Evolutionary conservation across 768 basidiomycete genomes (phyloP), one percentile per base, ranked within the genome.

Genomic region (Hygrocybe punicea): DNA sequence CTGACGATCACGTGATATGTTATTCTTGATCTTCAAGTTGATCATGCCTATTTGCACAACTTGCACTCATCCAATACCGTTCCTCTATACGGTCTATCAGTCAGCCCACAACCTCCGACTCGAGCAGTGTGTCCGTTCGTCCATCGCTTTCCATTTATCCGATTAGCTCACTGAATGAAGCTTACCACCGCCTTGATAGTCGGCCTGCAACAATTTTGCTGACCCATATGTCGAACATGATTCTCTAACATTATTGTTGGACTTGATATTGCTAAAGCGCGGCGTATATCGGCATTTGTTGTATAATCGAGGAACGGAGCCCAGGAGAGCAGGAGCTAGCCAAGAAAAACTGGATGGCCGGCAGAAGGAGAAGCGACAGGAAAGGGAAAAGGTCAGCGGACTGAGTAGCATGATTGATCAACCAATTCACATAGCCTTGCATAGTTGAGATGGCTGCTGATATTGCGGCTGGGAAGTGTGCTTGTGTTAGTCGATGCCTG

Each of bases 151-250:
- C 29, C 58, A 55, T 45, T 33, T n/a, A 16, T 7, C 33, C 25
- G 37, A 29, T 34, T 23, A 11, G 34, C 21, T 24, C 16, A 58
- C 57, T 21, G 35, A 9, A 16, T 23, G 35, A 13, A 19, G 14
- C 9, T 25, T 29, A 29, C 29, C 29, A 29, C 29, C 29, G 29
- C 8, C 29, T 29, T 29, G 29, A n/a, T 60, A 89, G 88, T 71
- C 74, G 23, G 73, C 73, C 53, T 90, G 89, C 64, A 78, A 77
- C 36, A 71, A 74, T 24, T 91, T 93, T 64, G 90, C 85, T 0
- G 92, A 94, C 70, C 89, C 89, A 56, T 93, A 93, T 62, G 89
- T 93, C 58, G 91, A 94, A 67, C 86, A 93, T 59, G 90, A 93
- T 67, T 73, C 78, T 0, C 71, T 93, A 58, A 86, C 83, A 1